Percentiles rank a stretch among this genome's conserved stretches.
These are phyloP conservation scores for Saccharomyces kudriavzevii DNA, from an alignment of 805 yeast species.

Conservation along the genomic window DNA sequence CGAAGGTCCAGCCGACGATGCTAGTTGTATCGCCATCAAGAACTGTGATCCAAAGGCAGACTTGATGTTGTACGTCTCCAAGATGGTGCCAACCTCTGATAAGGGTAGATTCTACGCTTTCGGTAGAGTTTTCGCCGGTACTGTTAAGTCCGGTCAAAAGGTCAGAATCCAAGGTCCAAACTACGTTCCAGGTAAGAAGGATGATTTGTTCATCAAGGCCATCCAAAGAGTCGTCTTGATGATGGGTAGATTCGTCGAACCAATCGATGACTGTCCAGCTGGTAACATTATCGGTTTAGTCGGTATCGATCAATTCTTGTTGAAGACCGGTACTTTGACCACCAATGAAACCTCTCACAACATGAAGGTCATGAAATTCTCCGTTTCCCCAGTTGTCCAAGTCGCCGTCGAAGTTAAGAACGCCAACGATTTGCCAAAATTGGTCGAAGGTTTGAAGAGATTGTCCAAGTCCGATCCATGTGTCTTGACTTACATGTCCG, in stretches of 20 bases:
- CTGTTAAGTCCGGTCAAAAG: constrained; percentile 96
- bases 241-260: constrained; percentile 98
- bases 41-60: constrained; percentile 97
- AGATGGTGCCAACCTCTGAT: constrained; percentile 99
- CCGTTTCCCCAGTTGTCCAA: constrained; percentile 98
- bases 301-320: constrained; percentile 98
- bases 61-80: constrained; percentile 96
- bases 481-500: constrained; percentile 76
- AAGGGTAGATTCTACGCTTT: constrained; percentile 99
- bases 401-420: constrained; percentile 99
- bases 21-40: constrained; percentile 81
- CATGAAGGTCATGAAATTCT: constrained; percentile 99
- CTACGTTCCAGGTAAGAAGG: constrained; percentile 97
- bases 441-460: constrained; percentile 99
- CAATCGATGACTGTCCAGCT: constrained; percentile 98
- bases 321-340: constrained; percentile 97
- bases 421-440: constrained; percentile 97
- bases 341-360: constrained; percentile 94
- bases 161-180: constrained; percentile 99
- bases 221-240: constrained; percentile 97
- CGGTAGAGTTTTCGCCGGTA: constrained; percentile 99
- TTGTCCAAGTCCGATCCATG: constrained; percentile 98
- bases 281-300: constrained; percentile 99
- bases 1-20: constrained; percentile 96
- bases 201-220: constrained; percentile 90